Evolutionary conservation across 352 stramenopile species (phyloP), one percentile per base, ranked within the genome.

Genomic region (Phytophthora cryptogea): DNA sequence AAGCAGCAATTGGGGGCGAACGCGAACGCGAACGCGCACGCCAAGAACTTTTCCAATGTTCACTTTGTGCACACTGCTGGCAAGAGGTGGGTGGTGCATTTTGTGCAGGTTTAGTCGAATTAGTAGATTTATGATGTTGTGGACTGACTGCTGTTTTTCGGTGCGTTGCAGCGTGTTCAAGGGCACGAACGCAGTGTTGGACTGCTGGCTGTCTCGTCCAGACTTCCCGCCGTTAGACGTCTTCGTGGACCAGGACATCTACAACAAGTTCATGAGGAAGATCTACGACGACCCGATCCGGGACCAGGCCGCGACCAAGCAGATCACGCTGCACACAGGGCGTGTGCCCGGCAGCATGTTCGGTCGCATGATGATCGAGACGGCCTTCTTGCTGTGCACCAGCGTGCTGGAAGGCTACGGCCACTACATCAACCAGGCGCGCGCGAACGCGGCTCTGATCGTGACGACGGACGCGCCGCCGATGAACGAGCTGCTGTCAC

Each of bases 351-450:
- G 63, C 11, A 49, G 44, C 10, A 43, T 68, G 47, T 88, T 84
- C 35, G 76, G 74, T 10, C 62, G 59, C 14, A 45, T 88, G 45
- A 72, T 86, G 50, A 44, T 70, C 8, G 74, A 83, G 47, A 49
- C 69, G 9, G 51, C 71, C 5, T 80, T 78, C 31, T 70, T 88
- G 17, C 49, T 88, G 40, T 86, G 78, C 27, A 73, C 78, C 8
- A 88, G 78, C 35, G 66, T 74, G 16, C 44, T 76, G 28, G 78
- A 88, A 54, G 76, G 76, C 35, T 88, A 86, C 50, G 80, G 80
- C 16, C 77, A 89, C 63, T 89, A 88, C 58, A 83, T 89, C 36
- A 89, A 89, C 57, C 80, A 89, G 53, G 80, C 77, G 10, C 65
- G 80, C 17, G 80, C 80, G 0, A 73, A 66, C 6, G 67, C 61